Percentiles rank a stretch among this genome's conserved stretches.
Evolutionary conservation across 805 yeast genomes (phyloP).

Genomic region (Metschnikowia lochheadii): DNA sequence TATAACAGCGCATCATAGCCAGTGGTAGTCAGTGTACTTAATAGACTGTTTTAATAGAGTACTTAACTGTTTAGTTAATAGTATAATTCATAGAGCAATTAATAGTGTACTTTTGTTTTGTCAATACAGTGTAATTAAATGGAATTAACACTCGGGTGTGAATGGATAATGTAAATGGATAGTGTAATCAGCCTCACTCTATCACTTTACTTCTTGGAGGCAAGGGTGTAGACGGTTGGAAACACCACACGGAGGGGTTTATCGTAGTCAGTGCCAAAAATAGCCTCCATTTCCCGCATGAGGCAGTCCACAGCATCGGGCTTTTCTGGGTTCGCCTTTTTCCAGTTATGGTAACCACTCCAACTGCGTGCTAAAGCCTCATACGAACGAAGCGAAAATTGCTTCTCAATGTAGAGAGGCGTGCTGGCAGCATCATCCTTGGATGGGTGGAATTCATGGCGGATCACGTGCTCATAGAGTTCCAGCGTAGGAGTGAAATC

Average conservation of each 20-base stretch:
- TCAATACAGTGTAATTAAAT: no score
- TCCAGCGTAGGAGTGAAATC: slow-evolving; percentile 34
- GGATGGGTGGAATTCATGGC: slow-evolving; percentile 25
- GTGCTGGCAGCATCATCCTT: slow-evolving; percentile 20
- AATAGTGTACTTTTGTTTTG: no score
- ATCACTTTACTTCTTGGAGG: slow-evolving; percentile 22
- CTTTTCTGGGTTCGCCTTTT: slow-evolving; percentile 27
- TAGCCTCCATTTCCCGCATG: slow-evolving; percentile 38
- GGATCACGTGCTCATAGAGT: slow-evolving; percentile 21
- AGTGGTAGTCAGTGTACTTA: no score
- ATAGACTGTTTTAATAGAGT: no score
- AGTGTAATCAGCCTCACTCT: neutral
- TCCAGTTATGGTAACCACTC: slow-evolving; percentile 40
- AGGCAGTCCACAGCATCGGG: slow-evolving; percentile 48
- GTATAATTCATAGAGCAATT: no score
- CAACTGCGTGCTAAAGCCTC: slow-evolving; percentile 31
- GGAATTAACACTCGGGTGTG: no score
- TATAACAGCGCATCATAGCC: no score
- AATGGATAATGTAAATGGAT: no score
- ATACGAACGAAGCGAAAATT: slow-evolving; percentile 19
- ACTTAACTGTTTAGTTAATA: no score
- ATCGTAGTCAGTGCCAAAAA: slow-evolving; percentile 45
- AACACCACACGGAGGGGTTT: slow-evolving; percentile 44
- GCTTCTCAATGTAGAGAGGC: slow-evolving; percentile 21
- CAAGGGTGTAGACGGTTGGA: slow-evolving; percentile 54